Base-by-base conservation (phyloP, 2,329 filamentous ascomycete genomes). In the Ophiosphaerella herpotricha region DNA sequence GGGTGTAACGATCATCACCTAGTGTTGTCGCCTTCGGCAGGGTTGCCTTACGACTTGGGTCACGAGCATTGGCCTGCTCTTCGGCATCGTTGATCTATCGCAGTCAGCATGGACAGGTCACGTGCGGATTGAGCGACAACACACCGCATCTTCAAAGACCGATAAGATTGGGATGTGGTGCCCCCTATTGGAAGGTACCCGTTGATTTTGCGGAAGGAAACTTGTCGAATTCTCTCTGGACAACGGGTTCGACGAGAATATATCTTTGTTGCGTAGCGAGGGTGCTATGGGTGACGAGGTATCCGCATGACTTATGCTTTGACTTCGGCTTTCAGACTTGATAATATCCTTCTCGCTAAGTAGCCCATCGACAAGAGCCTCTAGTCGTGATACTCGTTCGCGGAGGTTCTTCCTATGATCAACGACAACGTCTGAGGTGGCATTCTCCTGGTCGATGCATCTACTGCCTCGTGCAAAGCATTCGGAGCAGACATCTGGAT, bases 381-480 rank as follows among this genome's bases (percentile, higher is more conserved):
- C 74, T 12, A 76, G 58, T 12, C 73, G 66, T n/a, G 73, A 74
- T 4, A 76, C 74, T 29, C 74, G 58, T 46, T 76, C 74, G 39
- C 74, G 70, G 14, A 76, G 70, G 54, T 76, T 76, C 62, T 75
- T 76, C 51, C 74, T 65, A 23, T 75, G 70, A 43, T 75, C 74
- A 36, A 75, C 70, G 24, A 75, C 60, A 39, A 73, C 58, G 11
- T 76, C 73, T 46, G 68, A 60, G 62, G 71, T 67, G 34, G 72
- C 73, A 62, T 72, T 60, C 48, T 76, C 73, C 54, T 82, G 79
- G 43, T 78, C 69, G 34, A 76, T 69, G 63, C 79, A 82, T 39
- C 66, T 60, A 26, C 73, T 75, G 4, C 72, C 74, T 45, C 79
- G 75, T 31, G 74, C 64, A 42, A 71, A 72, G 64, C 79, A 81